phyloP scores from a whole-genome alignment of 345 rosid species.

The Camelina neglecta region DNA sequence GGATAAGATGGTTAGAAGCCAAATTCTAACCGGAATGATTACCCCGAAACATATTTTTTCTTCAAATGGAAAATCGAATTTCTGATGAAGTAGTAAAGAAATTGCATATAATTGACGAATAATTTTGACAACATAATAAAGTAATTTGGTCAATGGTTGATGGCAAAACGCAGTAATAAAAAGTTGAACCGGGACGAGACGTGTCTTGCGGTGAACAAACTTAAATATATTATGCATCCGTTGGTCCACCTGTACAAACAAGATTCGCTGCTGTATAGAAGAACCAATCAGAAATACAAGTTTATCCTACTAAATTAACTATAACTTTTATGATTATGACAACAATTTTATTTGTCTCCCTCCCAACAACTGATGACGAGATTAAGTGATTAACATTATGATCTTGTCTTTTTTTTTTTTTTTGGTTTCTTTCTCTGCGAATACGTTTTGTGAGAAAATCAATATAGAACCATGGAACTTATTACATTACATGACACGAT shows the following conservation, averaged over 20 bases:
- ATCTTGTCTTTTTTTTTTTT: neutral
- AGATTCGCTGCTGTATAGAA: slow-evolving; percentile 4
- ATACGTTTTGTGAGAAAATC: no score
- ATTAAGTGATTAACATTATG: neutral
- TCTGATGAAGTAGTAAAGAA: neutral
- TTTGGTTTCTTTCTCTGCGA: no score
- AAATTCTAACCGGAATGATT: neutral
- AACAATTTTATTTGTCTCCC: neutral
- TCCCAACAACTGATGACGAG: neutral
- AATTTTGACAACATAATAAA: neutral
- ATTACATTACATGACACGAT: no score
- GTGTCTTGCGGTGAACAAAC: slow-evolving; percentile 17
- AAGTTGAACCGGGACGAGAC: slow-evolving; percentile 12
- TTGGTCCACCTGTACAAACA: slow-evolving; percentile 18
- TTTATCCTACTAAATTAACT: slow-evolving; percentile 11
- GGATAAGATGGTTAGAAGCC: neutral
- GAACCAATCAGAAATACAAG: neutral
- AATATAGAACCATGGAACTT: no score
- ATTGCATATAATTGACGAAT: slow-evolving; percentile 4
- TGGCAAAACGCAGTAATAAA: slow-evolving; percentile 5
- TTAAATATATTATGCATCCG: neutral
- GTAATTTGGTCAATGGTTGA: slow-evolving; percentile 12
- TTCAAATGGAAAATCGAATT: neutral
- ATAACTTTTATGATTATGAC: slow-evolving; percentile 15
- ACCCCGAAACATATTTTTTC: neutral